phyloP scores from a whole-genome alignment of 2,329 filamentous ascomycete species.

The Pyrenophora tritici-repentis region DNA sequence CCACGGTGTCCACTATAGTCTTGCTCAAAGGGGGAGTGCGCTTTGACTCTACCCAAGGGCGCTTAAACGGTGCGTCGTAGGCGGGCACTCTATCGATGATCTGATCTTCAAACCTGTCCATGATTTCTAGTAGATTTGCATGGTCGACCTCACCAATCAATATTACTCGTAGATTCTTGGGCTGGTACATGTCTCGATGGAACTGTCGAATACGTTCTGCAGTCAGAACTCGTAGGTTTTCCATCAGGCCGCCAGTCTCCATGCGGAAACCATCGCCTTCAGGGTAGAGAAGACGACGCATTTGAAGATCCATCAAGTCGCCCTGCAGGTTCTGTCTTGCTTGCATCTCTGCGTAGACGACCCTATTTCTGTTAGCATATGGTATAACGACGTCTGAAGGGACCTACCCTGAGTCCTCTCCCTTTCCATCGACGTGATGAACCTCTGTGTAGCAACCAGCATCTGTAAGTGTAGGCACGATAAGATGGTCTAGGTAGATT shows the following conservation, averaged over 20 bases:
- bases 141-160: conserved; percentile 93
- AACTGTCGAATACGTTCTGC: conserved; percentile 92
- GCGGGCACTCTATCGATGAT: conserved; percentile 82
- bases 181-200: conserved; percentile 96
- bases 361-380: conserved; percentile 52
- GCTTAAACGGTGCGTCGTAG: conserved; percentile 73
- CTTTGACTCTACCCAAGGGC: conserved; percentile 89
- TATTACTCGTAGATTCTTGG: conserved; percentile 88
- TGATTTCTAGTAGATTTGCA: conserved; percentile 73
- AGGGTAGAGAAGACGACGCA: conserved; percentile 81
- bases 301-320: conserved; percentile 85
- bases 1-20: conserved; percentile 75
- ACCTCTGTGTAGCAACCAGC: conserved; percentile 94
- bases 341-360: conserved; percentile 99
- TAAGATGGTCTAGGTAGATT: conserved; percentile 91
- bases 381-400: neutral
- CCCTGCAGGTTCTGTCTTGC: conserved; percentile 82
- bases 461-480: conserved; percentile 90
- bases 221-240: conserved; percentile 82
- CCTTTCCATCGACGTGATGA: conserved; percentile 90
- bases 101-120: conserved; percentile 86
- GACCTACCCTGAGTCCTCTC: conserved; percentile 77
- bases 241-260: conserved; percentile 97
- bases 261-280: conserved; percentile 91
- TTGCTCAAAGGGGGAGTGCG: conserved; percentile 74